Evolutionary conservation across 2,329 filamentous ascomycete genomes (phyloP).

Genomic region (Ascosphaera aggregata): DNA sequence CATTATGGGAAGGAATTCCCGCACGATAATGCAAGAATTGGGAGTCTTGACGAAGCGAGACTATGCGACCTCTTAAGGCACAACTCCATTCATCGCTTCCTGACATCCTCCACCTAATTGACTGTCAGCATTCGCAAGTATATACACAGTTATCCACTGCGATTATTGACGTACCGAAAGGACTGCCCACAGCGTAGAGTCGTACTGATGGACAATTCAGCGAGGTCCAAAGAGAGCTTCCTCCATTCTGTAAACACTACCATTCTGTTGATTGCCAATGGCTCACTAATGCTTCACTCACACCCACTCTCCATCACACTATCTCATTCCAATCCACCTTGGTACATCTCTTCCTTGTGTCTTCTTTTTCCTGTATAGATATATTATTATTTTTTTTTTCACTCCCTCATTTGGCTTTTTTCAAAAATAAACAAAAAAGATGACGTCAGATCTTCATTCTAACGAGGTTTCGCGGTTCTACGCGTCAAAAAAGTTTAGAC

Average conservation of each 20-base stretch:
- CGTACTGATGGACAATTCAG: constrained; percentile 83
- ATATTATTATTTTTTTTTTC: no score
- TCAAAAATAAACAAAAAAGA: no score
- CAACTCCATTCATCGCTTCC: constrained; percentile 71
- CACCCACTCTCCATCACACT: no score
- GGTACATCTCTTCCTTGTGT: no score
- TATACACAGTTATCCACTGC: constrained; percentile 1
- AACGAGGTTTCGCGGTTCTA: not conserved
- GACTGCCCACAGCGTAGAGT: constrained; percentile 89
- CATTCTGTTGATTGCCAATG: not conserved
- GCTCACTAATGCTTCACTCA: not conserved
- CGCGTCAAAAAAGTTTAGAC: not conserved
- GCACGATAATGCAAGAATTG: constrained; percentile 59
- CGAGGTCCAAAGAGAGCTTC: constrained; percentile 58
- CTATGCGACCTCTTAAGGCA: constrained; percentile 59
- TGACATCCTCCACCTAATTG: constrained; percentile 57
- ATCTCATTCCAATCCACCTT: no score
- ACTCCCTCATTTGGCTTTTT: no score
- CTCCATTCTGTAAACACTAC: constrained; percentile 47
- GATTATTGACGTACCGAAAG: constrained; percentile 35
- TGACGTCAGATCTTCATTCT: no score
- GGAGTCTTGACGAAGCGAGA: constrained; percentile 66
- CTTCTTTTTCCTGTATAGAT: no score
- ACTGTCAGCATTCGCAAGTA: constrained; percentile 1
- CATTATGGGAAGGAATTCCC: constrained; percentile 23